A percentile compares a stretch with the other conserved stretches of the same genome.
phyloP scores from a whole-genome alignment of 495 filamentous ascomycete genomes.

The Neurospora sp. region DNA sequence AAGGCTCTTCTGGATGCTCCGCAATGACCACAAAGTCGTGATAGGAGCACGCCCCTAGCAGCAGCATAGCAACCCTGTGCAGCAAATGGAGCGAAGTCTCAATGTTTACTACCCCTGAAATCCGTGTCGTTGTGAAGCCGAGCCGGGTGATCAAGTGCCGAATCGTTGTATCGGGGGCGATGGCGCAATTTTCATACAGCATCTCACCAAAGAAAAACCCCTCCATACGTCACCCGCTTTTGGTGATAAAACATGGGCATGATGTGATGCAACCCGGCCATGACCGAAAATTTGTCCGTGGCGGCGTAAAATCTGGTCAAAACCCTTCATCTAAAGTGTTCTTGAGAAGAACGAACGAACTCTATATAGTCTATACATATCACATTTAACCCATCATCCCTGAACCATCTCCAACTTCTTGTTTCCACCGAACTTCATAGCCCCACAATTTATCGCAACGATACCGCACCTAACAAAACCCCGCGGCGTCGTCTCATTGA shows the following conservation, averaged over 20 bases:
- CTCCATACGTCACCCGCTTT: background rate
- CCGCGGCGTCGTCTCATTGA: background rate
- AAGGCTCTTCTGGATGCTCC: background rate
- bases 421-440: background rate
- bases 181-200: slow-evolving; percentile 4
- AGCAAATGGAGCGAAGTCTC: background rate
- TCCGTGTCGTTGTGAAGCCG: background rate
- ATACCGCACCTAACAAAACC: background rate
- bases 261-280: background rate
- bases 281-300: background rate
- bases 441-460: background rate
- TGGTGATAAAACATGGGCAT: background rate
- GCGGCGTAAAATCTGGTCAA: background rate
- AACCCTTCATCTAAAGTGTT: background rate
- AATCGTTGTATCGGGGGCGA: slow-evolving; percentile 1
- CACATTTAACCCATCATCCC: background rate
- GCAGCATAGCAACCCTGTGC: background rate
- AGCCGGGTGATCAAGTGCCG: background rate
- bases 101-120: background rate
- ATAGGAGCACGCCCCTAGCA: background rate
- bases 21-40: background rate
- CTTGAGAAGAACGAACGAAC: background rate
- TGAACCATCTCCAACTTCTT: background rate
- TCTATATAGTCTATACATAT: background rate
- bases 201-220: background rate